phyloP scores from a whole-genome alignment of 2,329 filamentous ascomycete genomes.

The Pestalotiopsis sp. region DNA sequence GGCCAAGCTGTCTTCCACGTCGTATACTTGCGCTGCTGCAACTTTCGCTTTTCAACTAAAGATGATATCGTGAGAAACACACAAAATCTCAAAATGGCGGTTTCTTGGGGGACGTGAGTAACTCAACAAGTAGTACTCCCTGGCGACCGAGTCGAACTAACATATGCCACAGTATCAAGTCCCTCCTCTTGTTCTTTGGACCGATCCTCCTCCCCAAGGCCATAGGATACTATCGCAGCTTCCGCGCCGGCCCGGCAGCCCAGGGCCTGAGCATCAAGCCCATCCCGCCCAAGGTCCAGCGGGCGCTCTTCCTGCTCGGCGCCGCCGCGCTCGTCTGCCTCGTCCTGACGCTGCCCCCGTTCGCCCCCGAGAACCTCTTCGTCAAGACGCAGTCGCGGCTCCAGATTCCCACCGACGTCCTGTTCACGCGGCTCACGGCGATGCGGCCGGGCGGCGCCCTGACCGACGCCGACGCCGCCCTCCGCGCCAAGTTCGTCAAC shows the following conservation, averaged over 20 bases:
- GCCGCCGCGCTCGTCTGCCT: constrained; percentile 52
- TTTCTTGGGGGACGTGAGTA: constrained; percentile 19
- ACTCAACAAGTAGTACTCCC: neutral
- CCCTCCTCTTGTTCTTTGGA: constrained; percentile 65
- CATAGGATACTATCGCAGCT: constrained; percentile 65
- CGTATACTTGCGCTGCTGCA: neutral
- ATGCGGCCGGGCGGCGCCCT: constrained; percentile 53
- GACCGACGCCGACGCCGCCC: constrained; percentile 61
- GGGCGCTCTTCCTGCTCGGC: constrained; percentile 64
- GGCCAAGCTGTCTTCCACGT: constrained; percentile 3
- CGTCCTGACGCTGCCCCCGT: constrained; percentile 64
- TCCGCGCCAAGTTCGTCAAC: constrained; percentile 71
- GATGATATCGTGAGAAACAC: neutral
- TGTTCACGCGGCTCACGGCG: constrained; percentile 74
- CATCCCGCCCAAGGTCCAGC: constrained; percentile 53
- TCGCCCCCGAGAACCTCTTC: constrained; percentile 84
- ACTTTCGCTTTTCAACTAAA: neutral
- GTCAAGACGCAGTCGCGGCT: constrained; percentile 75
- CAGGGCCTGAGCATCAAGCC: constrained; percentile 56
- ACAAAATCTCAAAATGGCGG: neutral
- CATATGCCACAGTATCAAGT: constrained; percentile 47
- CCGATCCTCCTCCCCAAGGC: constrained; percentile 72
- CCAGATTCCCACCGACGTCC: constrained; percentile 80
- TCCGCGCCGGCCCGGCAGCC: constrained; percentile 45
- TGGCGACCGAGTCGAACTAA: constrained; percentile 3